Evolutionary conservation across 805 yeast species (phyloP).

Genomic region (Jamesozyma spencerorum): DNA sequence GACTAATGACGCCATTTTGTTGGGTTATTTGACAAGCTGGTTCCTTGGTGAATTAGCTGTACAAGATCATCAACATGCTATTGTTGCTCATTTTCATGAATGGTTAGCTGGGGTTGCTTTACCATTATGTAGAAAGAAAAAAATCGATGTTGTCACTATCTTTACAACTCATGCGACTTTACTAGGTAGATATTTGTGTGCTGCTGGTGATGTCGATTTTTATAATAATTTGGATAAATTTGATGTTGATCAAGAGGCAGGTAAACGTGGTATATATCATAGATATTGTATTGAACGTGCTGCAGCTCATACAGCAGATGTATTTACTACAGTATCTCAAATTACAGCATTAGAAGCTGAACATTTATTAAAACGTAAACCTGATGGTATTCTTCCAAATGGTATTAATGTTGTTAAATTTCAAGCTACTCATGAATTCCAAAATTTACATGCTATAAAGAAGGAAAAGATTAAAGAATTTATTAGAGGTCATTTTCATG

Average conservation of each 20-base stretch:
- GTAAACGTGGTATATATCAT: conserved; percentile 94
- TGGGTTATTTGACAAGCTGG: conserved; percentile 95
- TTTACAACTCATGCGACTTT: conserved; percentile 97
- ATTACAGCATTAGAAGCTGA: conserved; percentile 96
- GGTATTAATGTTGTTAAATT: conserved; percentile 93
- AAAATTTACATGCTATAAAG: conserved; percentile 84
- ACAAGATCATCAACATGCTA: conserved; percentile 77
- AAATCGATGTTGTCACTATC: conserved; percentile 87
- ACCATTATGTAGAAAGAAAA: conserved; percentile 83
- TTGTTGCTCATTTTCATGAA: conserved; percentile 91
- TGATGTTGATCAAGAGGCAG: conserved; percentile 97
- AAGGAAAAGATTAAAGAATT: conserved; percentile 91
- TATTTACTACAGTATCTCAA: conserved; percentile 93
- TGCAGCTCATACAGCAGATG: conserved; percentile 93
- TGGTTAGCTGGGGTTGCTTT: conserved; percentile 97
- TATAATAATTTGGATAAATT: conserved; percentile 82
- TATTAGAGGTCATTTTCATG: conserved; percentile 94
- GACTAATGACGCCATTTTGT: conserved; percentile 82
- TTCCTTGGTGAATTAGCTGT: conserved; percentile 88
- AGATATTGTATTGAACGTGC: conserved; percentile 94
- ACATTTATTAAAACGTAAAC: conserved; percentile 86
- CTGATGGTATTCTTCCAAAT: conserved; percentile 96
- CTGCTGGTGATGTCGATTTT: conserved; percentile 93
- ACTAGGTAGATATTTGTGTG: conserved; percentile 89
- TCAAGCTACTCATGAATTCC: conserved; percentile 96